Evolutionary conservation across 768 basidiomycete genomes (phyloP).

Genomic region (Fomitopsis pulvina): DNA sequence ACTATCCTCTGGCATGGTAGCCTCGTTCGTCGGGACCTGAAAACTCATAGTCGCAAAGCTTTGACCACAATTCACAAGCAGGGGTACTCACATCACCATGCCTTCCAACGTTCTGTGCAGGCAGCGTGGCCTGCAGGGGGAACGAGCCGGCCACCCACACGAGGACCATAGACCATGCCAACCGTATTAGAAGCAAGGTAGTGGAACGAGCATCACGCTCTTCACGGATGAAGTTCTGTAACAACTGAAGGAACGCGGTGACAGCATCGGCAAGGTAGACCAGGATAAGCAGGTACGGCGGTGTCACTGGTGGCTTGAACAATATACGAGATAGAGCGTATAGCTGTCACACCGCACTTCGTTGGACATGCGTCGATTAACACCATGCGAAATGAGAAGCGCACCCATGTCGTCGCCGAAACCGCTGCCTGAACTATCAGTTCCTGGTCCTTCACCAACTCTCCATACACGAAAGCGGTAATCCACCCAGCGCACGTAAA

Average conservation of each 20-base stretch:
- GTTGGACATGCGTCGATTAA: neutral
- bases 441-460: constrained; percentile 16
- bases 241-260: constrained; percentile 30
- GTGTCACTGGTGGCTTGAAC: constrained; percentile 38
- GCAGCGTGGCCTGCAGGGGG: constrained; percentile 40
- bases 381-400: constrained; percentile 13
- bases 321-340: constrained; percentile 36
- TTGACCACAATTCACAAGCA: neutral
- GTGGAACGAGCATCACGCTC: constrained; percentile 11
- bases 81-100: constrained; percentile 36
- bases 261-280: constrained; percentile 35
- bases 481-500: constrained; percentile 37
- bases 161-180: constrained; percentile 32
- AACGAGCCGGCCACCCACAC: constrained; percentile 49
- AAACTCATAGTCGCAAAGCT: too few species aligned
- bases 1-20: constrained; percentile 60
- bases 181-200: constrained; percentile 24
- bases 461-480: constrained; percentile 33
- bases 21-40: constrained; percentile 32
- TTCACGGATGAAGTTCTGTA: constrained; percentile 23
- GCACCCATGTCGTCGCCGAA: constrained; percentile 44
- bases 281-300: constrained; percentile 44
- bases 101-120: constrained; percentile 43
- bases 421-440: constrained; percentile 22
- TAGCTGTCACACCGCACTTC: constrained; percentile 25